Evolutionary conservation across 257 asterid species (phyloP), one percentile per base, ranked within the genome.

Genomic region (Capsicum rhomboideum): DNA sequence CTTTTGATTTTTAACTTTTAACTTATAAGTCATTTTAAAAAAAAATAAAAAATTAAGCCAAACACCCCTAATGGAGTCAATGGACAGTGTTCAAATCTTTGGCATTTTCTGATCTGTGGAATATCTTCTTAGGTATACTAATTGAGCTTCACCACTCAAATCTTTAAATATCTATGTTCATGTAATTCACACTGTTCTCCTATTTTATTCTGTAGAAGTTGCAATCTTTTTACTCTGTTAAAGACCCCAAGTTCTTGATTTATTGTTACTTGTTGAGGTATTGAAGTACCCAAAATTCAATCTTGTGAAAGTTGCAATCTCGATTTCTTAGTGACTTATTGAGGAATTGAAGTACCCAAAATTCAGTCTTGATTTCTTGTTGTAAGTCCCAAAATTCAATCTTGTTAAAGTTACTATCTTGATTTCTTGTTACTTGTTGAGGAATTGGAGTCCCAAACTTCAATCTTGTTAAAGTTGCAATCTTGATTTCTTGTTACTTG

Each of bases 361-460:
- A n/a, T n/a, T n/a, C n/a, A n/a, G n/a, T n/a, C n/a, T n/a, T n/a
- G n/a, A n/a, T n/a, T n/a, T n/a, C n/a, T n/a, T n/a, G n/a, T n/a
- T n/a, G n/a, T n/a, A n/a, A n/a, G n/a, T n/a, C 78, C 46, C 82
- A 83, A 83, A 84, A 44, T 88, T 83, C 84, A 87, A 71, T 85
- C 89, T n/a, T n/a, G n/a, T n/a, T n/a, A n/a, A n/a, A n/a, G n/a
- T n/a, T n/a, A n/a, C n/a, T n/a, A n/a, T 46, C 42, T 74, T 74
- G 59, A 74, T 74, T 74, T 71, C 17, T 31, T 40, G 54, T 11
- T 11, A 50, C 54, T 50, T 50, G 54, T 50, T 82, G 23, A 52
- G 49, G 14, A 78, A 68, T 59, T 83, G 49, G 6, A 53, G 50
- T 17, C 78, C 46, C 82, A 83, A 83, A 84, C 34, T 88, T 83